Evolutionary conservation across 805 yeast species (phyloP).

Genomic region (Yarrowia deformans): DNA sequence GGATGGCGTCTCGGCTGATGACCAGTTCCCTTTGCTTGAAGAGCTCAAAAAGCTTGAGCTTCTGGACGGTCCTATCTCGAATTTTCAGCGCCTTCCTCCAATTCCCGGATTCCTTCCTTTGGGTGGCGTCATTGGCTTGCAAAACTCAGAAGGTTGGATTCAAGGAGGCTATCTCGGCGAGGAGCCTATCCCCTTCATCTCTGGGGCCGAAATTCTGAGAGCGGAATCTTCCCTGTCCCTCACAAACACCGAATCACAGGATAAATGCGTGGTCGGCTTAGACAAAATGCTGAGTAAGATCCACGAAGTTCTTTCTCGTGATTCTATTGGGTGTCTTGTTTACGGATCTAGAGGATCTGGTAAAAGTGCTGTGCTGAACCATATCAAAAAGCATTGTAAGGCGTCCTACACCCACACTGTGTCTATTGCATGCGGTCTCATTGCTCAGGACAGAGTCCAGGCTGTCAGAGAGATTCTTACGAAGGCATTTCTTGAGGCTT

Average conservation of each 20-base stretch:
- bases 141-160: conserved; percentile 57
- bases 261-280: conserved; percentile 62
- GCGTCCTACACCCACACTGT: conserved; percentile 52
- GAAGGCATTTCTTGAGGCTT: conserved; percentile 59
- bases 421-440: conserved; percentile 61
- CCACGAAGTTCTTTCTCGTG: conserved; percentile 54
- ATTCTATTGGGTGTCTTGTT: conserved; percentile 64
- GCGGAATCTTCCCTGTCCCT: conserved; percentile 50
- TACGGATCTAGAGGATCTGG: conserved; percentile 86
- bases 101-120: conserved; percentile 57
- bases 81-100: conserved; percentile 60
- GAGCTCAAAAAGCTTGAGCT: conserved; percentile 40
- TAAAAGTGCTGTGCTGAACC: conserved; percentile 64
- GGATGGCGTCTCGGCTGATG: conserved; percentile 39
- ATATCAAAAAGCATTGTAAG: conserved; percentile 47
- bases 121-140: conserved; percentile 68
- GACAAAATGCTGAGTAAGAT: conserved; percentile 56
- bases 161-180: conserved; percentile 38
- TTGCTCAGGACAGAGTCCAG: conserved; percentile 54
- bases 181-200: conserved; percentile 35
- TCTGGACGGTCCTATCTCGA: conserved; percentile 52
- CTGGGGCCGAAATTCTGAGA: conserved; percentile 50
- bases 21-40: conserved; percentile 40
- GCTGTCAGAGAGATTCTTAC: conserved; percentile 47
- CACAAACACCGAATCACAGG: not conserved